Evolutionary conservation across 208 protist species (phyloP).

Genomic region (Zelonia costaricensis): DNA sequence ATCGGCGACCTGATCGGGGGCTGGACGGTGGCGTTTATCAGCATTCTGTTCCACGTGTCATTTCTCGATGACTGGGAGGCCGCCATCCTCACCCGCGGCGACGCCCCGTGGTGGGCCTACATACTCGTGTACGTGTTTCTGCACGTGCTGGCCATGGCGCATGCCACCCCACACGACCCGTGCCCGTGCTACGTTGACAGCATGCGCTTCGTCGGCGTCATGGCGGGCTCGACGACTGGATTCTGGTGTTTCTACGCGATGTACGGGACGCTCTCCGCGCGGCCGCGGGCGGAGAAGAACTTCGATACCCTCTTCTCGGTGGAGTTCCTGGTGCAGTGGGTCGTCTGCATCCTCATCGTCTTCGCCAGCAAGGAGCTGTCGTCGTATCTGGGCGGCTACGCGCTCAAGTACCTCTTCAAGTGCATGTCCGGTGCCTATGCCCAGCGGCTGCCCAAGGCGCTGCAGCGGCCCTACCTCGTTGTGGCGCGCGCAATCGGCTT

Average conservation of each 20-base stretch:
- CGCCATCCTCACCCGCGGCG: constrained; percentile 17
- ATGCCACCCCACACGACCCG: constrained; percentile 57
- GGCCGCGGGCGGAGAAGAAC: constrained; percentile 14
- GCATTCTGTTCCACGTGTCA: constrained; percentile 43
- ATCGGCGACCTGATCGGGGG: constrained; percentile 65
- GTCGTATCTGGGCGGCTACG: constrained; percentile 19
- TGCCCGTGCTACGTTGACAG: constrained; percentile 82
- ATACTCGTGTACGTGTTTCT: constrained; percentile 33
- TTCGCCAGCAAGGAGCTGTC: constrained; percentile 50
- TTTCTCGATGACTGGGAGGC: constrained; percentile 43
- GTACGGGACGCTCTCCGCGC: constrained; percentile 31
- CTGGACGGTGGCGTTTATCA: constrained; percentile 34
- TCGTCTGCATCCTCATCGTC: constrained; percentile 39
- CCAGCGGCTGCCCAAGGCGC: constrained; percentile 12
- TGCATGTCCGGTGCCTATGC: constrained; percentile 35
- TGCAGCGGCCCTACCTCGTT: constrained; percentile 29
- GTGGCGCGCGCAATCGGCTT: constrained; percentile 30
- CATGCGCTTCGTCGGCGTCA: constrained; percentile 57
- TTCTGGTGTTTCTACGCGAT: constrained; percentile 32
- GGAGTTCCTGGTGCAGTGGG: constrained; percentile 43
- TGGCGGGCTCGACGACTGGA: constrained; percentile 43
- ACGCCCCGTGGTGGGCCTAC: constrained; percentile 36
- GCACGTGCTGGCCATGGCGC: constrained; percentile 40
- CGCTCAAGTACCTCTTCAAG: constrained; percentile 49
- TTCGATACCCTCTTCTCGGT: constrained; percentile 28